phyloP scores from a whole-genome alignment of 2,329 filamentous ascomycete species.

The Microascus cirrosus region DNA sequence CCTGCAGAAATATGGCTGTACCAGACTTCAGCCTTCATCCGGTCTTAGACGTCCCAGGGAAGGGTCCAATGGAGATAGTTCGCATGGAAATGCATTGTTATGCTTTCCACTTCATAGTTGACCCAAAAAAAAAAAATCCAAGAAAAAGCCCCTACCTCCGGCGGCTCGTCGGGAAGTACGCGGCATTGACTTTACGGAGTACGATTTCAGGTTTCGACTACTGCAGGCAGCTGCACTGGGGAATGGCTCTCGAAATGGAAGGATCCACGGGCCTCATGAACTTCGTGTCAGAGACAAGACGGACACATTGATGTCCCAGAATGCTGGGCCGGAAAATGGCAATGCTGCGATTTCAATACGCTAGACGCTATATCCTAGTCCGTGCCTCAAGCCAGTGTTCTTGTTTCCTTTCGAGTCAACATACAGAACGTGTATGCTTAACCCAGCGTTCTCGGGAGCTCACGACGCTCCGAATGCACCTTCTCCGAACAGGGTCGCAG shows the following conservation, averaged over 20 bases:
- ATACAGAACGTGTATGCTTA: too few species aligned
- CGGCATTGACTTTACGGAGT: neutral
- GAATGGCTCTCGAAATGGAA: neutral
- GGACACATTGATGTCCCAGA: neutral
- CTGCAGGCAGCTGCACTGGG: neutral
- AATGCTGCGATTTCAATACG: too few species aligned
- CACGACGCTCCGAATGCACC: too few species aligned
- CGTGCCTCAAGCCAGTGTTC: too few species aligned
- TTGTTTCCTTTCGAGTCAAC: too few species aligned
- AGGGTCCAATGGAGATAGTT: neutral
- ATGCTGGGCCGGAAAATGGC: too few species aligned
- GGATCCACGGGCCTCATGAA: neutral
- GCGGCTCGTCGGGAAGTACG: neutral
- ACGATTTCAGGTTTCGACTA: neutral
- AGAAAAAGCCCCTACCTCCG: neutral
- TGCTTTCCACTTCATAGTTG: neutral
- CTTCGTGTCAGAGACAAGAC: neutral
- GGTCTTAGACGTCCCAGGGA: neutral
- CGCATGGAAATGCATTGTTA: neutral
- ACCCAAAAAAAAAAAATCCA: neutral
- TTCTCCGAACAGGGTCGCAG: neutral
- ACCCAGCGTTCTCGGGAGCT: too few species aligned
- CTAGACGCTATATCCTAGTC: too few species aligned
- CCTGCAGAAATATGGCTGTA: too few species aligned
- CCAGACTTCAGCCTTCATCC: too few species aligned